Base-by-base conservation (phyloP, 2,329 filamentous ascomycete genomes). In the Didymosphaeria variabile region DNA sequence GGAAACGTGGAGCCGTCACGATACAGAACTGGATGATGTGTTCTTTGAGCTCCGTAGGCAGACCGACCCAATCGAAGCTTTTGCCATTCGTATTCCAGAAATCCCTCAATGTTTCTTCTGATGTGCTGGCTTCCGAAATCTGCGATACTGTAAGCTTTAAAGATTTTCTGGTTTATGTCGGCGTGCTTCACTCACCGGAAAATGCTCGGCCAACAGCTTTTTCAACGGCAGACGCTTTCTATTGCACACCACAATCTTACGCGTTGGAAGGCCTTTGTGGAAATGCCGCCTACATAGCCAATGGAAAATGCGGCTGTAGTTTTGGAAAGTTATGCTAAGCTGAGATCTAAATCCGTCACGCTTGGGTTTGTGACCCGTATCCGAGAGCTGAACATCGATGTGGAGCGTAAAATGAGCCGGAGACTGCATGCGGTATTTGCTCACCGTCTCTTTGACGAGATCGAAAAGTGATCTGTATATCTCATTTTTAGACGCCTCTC, bases 1-100 rank as follows among this genome's bases (percentile, higher is more conserved):
- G 55, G 15, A 55, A 45, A 9, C 13, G 17, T 23, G 47, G 54
- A 12, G 55, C 56, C 5, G 47, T 59, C 21, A 62, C 47, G 42
- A 74, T 58, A 13, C 70, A 73, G 45, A 58, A 67, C 4, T 64
- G 53, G 1, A 76, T 36, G 29, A 75, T 55, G 13, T 62, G 49
- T 32, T 71, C 68, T 38, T 76, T 76, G 0, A 76, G 34, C 26
- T 77, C 73, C 0, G 63, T 72, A 0, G 74, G 67, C 0, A 76
- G 54, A 1, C 9, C 46, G 0, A 19, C 40, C 73, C 72, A 77
- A 12, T 72, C 63, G 65, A 75, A 74, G 1, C 5, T 36, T n/a
- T 65, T 65, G 3, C 67, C 65, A n/a, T 74, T 77, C 1, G 19
- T 32, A 3, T 36, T 36, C 72, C 69, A 73, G 21, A 44, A 58